Base-by-base conservation (phyloP, 352 stramenopile species). In the Plasmopara viticola region DNA sequence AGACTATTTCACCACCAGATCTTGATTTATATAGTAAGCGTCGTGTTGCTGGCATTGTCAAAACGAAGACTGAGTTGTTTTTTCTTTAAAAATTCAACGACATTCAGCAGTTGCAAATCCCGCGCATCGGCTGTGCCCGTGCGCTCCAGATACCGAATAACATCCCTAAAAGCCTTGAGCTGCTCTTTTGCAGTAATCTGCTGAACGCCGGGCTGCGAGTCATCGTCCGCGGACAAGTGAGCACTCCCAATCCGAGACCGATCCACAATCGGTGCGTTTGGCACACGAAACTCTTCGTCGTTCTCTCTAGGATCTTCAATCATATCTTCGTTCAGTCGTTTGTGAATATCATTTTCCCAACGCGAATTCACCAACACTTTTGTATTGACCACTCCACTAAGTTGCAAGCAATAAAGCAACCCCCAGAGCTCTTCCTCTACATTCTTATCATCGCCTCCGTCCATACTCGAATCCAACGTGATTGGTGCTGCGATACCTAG, bases 311-410 rank as follows among this genome's bases (percentile, higher is more conserved):
- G 83, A 46, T 91, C 75, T 52, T 91, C 78, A 41, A 94, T 90
- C 66, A 91, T 90, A 56, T 94, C 83, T 58, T 91, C 83, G 41
- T 94, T 91, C 6, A 94, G 64, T 9, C 82, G 83, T 64, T 94
- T 94, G 71, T 94, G 83, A 29, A 94, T 88, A 46, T 94, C 83
- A 44, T 90, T 94, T 60, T 94, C 83, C 78, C 83, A 90, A 14
- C 83, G 83, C 29, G 83, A 90, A 74, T 94, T 94, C 41, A 94
- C 78, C 12, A 94, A 63, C 51, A 87, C 78, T 58, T 94, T 94
- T 29, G 82, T 94, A 64, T 90, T 91, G 17, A 94, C 82, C 2
- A 94, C 58, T 31, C 83, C 83, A 29, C 78, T 90, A 17, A 94
- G 69, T 59, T 91, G 78, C 34, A 94, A 61, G 37, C 83, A 94